Percentiles rank a stretch among this genome's conserved stretches.
Conservation (phyloP, 2,329 filamentous ascomycete species). For the Paracorniculantispora psalliotae region DNA sequence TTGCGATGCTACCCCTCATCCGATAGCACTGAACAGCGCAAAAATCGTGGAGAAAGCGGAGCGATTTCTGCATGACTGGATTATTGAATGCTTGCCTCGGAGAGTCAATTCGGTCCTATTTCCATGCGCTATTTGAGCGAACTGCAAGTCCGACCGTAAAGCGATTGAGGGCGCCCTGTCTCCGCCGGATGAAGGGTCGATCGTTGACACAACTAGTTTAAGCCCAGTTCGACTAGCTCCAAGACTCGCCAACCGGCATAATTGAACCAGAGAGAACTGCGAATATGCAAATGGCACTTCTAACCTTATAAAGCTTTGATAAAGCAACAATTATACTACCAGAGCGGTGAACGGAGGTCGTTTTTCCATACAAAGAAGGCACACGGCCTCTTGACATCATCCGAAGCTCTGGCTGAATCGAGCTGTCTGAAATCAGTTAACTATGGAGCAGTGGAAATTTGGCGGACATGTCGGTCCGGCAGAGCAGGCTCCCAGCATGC, state of each 20-base stretch:
- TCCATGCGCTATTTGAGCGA: background rate
- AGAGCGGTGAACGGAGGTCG: too few relatives aligned
- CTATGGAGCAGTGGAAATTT: too few relatives aligned
- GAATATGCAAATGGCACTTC: too few relatives aligned
- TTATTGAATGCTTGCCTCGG: background rate
- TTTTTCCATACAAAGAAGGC: too few relatives aligned
- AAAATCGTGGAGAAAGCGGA: background rate
- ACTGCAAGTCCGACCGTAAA: background rate
- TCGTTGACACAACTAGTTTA: background rate
- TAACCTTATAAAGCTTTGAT: too few relatives aligned
- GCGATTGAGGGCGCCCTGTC: background rate
- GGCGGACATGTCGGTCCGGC: background rate
- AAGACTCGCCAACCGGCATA: too few relatives aligned
- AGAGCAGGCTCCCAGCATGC: background rate
- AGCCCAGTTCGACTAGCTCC: too few relatives aligned
- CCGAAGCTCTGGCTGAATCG: too few relatives aligned
- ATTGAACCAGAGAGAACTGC: too few relatives aligned
- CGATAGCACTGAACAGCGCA: background rate
- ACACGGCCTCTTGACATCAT: too few relatives aligned
- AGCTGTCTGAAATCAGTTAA: too few relatives aligned
- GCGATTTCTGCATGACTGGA: background rate
- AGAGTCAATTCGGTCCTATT: background rate
- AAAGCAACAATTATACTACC: too few relatives aligned
- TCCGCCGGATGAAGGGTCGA: background rate
- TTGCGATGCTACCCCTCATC: background rate